A percentile compares a stretch with the other conserved stretches of the same genome.
These are phyloP conservation scores for Vinca major DNA, from an alignment of 305 asterid species.

Conservation along the genomic window DNA sequence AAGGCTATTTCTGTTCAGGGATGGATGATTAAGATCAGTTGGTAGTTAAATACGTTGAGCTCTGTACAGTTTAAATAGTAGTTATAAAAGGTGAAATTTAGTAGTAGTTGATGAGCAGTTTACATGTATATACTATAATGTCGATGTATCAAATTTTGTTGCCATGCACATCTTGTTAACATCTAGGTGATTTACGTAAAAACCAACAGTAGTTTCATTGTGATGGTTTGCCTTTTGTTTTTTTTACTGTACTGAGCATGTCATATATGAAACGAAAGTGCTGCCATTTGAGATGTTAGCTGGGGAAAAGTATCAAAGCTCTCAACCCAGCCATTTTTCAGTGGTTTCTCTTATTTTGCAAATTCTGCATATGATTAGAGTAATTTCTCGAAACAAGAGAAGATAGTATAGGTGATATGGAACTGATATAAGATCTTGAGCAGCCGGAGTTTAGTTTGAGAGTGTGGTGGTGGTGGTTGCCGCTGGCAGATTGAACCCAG, in stretches of 20 bases:
- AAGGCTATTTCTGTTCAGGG: background rate
- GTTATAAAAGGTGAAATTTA: background rate
- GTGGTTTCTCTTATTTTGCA: too few relatives aligned
- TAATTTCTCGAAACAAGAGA: too few relatives aligned
- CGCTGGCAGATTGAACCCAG: too few relatives aligned
- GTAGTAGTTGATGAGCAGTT: background rate
- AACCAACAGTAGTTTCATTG: background rate
- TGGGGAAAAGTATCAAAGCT: background rate
- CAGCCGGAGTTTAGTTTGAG: too few relatives aligned
- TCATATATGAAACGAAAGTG: background rate
- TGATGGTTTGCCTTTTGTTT: background rate
- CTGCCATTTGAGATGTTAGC: background rate
- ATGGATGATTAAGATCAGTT: background rate
- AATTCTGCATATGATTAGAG: too few relatives aligned
- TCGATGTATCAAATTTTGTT: slow-evolving; percentile 15
- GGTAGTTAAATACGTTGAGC: slow-evolving; percentile 6
- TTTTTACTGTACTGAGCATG: background rate
- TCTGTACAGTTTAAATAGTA: slow-evolving; percentile 7
- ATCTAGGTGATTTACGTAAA: background rate
- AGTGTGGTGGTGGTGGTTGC: too few relatives aligned
- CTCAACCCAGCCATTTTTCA: too few relatives aligned
- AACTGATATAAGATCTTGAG: too few relatives aligned
- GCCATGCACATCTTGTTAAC: background rate
- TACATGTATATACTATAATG: slow-evolving; percentile 1
- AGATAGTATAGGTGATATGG: too few relatives aligned